A percentile compares a stretch with the other conserved stretches of the same genome.
phyloP scores from a whole-genome alignment of 768 basidiomycete genomes.

The Rubroboletus satanas region DNA sequence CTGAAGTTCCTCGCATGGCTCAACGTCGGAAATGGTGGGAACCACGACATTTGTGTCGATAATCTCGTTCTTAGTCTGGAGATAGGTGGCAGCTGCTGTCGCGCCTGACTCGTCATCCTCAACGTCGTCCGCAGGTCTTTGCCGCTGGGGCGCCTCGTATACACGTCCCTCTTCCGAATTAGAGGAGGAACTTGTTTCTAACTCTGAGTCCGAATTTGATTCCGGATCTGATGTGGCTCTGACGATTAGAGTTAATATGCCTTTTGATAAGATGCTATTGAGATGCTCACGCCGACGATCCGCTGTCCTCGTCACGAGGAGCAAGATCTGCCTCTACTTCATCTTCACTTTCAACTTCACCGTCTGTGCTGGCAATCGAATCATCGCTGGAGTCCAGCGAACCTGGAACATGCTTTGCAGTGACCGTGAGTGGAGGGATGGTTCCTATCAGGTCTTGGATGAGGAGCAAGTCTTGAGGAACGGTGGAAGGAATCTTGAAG shows the following conservation, averaged over 20 bases:
- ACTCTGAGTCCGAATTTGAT: conserved; percentile 36
- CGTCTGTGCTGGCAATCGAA: conserved; percentile 50
- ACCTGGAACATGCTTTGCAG: neutral
- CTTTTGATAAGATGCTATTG: neutral
- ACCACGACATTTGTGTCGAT: conserved; percentile 52
- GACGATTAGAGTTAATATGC: conserved; percentile 20
- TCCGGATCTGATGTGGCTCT: conserved; percentile 34
- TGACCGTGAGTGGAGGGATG: conserved; percentile 1
- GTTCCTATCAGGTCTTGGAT: conserved; percentile 63
- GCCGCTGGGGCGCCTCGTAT: conserved; percentile 1
- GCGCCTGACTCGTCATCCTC: conserved; percentile 54
- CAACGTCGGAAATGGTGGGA: conserved; percentile 64
- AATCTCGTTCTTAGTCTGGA: conserved; percentile 70
- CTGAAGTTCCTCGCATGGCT: conserved; percentile 61
- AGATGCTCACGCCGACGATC: conserved; percentile 20
- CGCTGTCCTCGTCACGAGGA: conserved; percentile 38
- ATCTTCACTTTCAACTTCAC: conserved; percentile 59
- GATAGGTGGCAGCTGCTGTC: conserved; percentile 39
- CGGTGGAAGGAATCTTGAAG: conserved; percentile 58
- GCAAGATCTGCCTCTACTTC: conserved; percentile 69
- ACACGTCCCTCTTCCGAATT: conserved; percentile 17
- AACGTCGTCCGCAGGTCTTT: conserved; percentile 23
- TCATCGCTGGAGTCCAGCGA: conserved; percentile 35
- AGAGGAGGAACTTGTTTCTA: conserved; percentile 19
- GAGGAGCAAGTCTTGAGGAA: conserved; percentile 73